Percentiles rank a stretch among this genome's conserved stretches.
These are phyloP conservation scores for Globisporangium barbulae DNA, from an alignment of 352 stramenopile genomes.

Conservation along the genomic window DNA sequence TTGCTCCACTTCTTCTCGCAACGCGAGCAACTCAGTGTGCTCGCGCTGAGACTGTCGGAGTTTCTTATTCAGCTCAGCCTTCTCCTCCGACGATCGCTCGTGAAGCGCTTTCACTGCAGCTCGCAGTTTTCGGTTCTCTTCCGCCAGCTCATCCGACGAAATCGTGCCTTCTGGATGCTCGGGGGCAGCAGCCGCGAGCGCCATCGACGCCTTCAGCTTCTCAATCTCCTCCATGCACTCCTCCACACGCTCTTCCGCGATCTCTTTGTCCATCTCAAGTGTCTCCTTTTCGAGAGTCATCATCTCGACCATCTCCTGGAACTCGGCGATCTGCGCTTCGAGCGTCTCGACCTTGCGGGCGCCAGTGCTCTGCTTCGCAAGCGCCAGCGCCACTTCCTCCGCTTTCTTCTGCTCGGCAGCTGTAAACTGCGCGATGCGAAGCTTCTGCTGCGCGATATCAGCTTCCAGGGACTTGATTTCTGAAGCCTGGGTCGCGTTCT, in stretches of 20 bases:
- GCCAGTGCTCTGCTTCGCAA: constrained; percentile 65
- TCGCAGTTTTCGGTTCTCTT: constrained; percentile 85
- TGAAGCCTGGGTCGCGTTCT: constrained; percentile 55
- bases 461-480: constrained; percentile 63
- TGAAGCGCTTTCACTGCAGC: constrained; percentile 80
- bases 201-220: constrained; percentile 63
- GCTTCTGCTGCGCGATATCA: constrained; percentile 68
- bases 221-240: constrained; percentile 72
- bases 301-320: constrained; percentile 83
- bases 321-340: constrained; percentile 61
- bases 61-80: constrained; percentile 78
- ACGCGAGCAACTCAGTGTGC: constrained; percentile 52
- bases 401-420: constrained; percentile 70
- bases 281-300: constrained; percentile 87
- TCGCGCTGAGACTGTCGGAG: constrained; percentile 73
- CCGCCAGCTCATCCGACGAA: constrained; percentile 39
- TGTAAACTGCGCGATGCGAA: constrained; percentile 62
- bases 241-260: constrained; percentile 79
- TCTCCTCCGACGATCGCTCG: constrained; percentile 74
- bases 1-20: constrained; percentile 73
- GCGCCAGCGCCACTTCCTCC: constrained; percentile 66
- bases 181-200: constrained; percentile 39
- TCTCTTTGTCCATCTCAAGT: constrained; percentile 87
- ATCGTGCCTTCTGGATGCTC: constrained; percentile 30
- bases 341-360: constrained; percentile 69